Evolutionary conservation across 305 asterid species (phyloP).

Genomic region (Rubia balearica): DNA sequence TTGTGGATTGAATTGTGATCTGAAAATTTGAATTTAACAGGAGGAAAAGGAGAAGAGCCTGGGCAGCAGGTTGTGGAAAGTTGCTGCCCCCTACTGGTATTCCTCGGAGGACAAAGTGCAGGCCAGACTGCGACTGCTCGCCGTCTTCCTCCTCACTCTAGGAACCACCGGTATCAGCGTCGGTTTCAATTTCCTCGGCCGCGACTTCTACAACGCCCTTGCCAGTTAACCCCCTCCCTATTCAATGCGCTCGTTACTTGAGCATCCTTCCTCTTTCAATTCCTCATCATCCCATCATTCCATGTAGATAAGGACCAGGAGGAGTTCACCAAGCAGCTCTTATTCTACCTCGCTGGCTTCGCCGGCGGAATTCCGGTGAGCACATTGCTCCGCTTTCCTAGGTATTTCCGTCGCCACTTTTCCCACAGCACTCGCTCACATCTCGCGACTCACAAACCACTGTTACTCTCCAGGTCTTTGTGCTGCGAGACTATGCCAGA

Average conservation of each 20-base stretch:
- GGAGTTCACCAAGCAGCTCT: conserved; percentile 71
- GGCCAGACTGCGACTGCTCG: conserved; percentile 67
- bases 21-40: not conserved
- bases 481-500: conserved; percentile 83
- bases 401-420: conserved; percentile 32
- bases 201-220: conserved; percentile 88
- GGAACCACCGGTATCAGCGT: conserved; percentile 91
- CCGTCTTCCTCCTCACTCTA: conserved; percentile 78
- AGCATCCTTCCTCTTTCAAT: not conserved
- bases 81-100: conserved; percentile 87
- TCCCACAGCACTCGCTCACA: not conserved
- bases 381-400: conserved; percentile 61
- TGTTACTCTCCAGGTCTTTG: conserved; percentile 42
- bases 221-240: conserved; percentile 42
- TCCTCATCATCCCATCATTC: not conserved
- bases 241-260: not conserved
- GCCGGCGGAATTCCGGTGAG: conserved; percentile 98
- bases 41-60: conserved; percentile 27
- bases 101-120: conserved; percentile 71
- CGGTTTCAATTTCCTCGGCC: conserved; percentile 83
- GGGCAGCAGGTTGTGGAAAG: conserved; percentile 63
- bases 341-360: conserved; percentile 71
- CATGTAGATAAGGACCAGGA: conserved; percentile 75
- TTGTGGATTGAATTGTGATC: not conserved
- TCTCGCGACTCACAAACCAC: too few relatives aligned